Base-by-base conservation (phyloP, 345 rosid genomes). In the Gossypium herbaceum region DNA sequence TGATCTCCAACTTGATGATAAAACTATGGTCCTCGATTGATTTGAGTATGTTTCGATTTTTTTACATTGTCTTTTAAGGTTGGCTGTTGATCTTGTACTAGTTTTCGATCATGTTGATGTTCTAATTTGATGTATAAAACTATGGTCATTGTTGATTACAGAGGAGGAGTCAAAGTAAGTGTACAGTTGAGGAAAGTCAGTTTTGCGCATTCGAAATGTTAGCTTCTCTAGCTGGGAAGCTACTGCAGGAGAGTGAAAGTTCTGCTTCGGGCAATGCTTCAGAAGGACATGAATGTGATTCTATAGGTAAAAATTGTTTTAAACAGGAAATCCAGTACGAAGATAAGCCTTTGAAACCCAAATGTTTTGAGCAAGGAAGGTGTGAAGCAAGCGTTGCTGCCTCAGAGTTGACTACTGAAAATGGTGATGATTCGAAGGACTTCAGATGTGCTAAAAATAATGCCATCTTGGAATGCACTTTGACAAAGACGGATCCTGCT, bases 151-250 rank as follows among this genome's bases (percentile, higher is more conserved):
- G 7, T 64, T 62, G 73, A 60, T 82, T 82, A 0, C 83, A 90
- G 97, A 86, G 77, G 88, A 88, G 87, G 83, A 82, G 71, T 44
- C 58, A 51, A 66, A 81, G 50, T 62, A 88, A 77, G 74, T 86
- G 73, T 80, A 74, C 48, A n/a, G 83, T 76, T 41, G 85, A 85
- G 70, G 89, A 81, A 16, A 77, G 78, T 76, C 76, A 82, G 80
- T 63, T 88, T n/a, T 86, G 89, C 72, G 89, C 94, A 22, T 83
- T 95, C 75, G 97, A 95, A 76, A 82, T 95, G 81, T 92, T 95
- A 0, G 99, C 99, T 79, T 89, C 92, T 70, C 74, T 95, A 70
- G 99, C 97, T 25, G 95, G 91, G 55, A 88, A 95, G 85, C 77
- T 93, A 47, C 79, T 91, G 75, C 86, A 86, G 85, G 96, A 93